phyloP scores from a whole-genome alignment of 2,329 filamentous ascomycete species.

The Ceratocystis smalleyi region DNA sequence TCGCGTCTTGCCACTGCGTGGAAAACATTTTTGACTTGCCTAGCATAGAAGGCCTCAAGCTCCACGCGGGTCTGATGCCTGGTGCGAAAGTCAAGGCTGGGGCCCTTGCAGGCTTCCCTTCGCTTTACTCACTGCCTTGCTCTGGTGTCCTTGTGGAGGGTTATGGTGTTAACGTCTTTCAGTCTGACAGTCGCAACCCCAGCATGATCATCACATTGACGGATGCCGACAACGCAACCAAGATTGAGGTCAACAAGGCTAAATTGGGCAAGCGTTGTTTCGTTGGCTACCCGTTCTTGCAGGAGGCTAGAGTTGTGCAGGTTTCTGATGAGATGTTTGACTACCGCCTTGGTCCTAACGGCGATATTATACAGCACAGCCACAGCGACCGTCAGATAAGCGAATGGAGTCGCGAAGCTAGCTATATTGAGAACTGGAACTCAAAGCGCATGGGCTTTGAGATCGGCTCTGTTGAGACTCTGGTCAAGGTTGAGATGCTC shows the following conservation, averaged over 20 bases:
- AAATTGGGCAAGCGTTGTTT: slow-evolving; percentile 77
- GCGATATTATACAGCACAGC: slow-evolving; percentile 49
- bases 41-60: slow-evolving; percentile 75
- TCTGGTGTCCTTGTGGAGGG: slow-evolving; percentile 53
- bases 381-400: slow-evolving; percentile 64
- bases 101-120: slow-evolving; percentile 89
- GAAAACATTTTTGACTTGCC: slow-evolving; percentile 95
- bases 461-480: slow-evolving; percentile 71
- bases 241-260: slow-evolving; percentile 53
- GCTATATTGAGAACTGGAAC: slow-evolving; percentile 71
- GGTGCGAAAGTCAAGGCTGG: slow-evolving; percentile 67
- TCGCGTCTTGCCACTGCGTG: slow-evolving; percentile 73
- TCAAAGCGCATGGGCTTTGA: slow-evolving; percentile 81
- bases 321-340: slow-evolving; percentile 90
- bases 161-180: slow-evolving; percentile 88
- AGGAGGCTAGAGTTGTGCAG: slow-evolving; percentile 77
- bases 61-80: slow-evolving; percentile 66
- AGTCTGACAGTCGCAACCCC: slow-evolving; percentile 88
- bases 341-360: slow-evolving; percentile 55
- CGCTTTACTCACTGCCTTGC: slow-evolving; percentile 71
- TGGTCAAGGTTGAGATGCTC: slow-evolving; percentile 86
- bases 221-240: slow-evolving; percentile 56
- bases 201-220: slow-evolving; percentile 83
- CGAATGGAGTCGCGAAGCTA: slow-evolving; percentile 70
- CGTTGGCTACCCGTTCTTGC: slow-evolving; percentile 87